Evolutionary conservation across 768 basidiomycete species (phyloP).

Genomic region (Pulveroboletus sp.): DNA sequence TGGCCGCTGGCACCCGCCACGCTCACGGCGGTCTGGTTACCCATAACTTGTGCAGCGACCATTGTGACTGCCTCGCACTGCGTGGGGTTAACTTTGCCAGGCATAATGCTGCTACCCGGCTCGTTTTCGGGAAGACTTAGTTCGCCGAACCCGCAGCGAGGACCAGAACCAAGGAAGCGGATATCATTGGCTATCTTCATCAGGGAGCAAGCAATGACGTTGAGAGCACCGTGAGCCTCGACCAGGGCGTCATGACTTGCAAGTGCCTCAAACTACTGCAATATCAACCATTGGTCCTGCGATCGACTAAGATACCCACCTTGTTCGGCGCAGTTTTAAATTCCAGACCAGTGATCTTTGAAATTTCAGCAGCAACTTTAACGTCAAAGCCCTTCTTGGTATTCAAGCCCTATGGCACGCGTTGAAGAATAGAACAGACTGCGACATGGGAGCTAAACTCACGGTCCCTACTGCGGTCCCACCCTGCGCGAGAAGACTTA

Average conservation of each 20-base stretch:
- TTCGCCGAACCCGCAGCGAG: slow-evolving; percentile 96
- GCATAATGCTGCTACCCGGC: slow-evolving; percentile 99
- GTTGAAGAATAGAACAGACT: slow-evolving; percentile 4
- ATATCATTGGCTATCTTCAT: slow-evolving; percentile 99
- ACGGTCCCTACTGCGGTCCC: slow-evolving; percentile 99
- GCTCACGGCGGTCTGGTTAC: slow-evolving; percentile 91
- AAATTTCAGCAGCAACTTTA: slow-evolving; percentile 87
- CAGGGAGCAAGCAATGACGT: slow-evolving; percentile 91
- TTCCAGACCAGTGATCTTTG: slow-evolving; percentile 82
- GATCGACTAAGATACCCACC: slow-evolving; percentile 37
- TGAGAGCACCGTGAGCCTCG: slow-evolving; percentile 94
- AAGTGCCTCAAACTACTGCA: slow-evolving; percentile 85
- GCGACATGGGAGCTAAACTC: slow-evolving; percentile 24
- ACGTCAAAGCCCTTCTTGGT: slow-evolving; percentile 96
- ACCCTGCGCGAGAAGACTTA: slow-evolving; percentile 91
- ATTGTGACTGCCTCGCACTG: slow-evolving; percentile 99
- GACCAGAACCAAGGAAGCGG: slow-evolving; percentile 94
- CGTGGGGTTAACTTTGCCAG: slow-evolving; percentile 98
- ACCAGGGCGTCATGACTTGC: slow-evolving; percentile 98
- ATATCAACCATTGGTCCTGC: slow-evolving; percentile 3
- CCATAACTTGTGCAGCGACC: slow-evolving; percentile 98
- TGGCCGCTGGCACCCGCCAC: slow-evolving; percentile 94
- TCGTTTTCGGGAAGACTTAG: slow-evolving; percentile 95
- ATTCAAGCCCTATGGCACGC: slow-evolving; percentile 73
- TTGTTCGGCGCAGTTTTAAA: slow-evolving; percentile 99